Evolutionary conservation across 148 eudicot species (phyloP), one percentile per base, ranked within the genome.

Genomic region (Dianthus caryophyllus): DNA sequence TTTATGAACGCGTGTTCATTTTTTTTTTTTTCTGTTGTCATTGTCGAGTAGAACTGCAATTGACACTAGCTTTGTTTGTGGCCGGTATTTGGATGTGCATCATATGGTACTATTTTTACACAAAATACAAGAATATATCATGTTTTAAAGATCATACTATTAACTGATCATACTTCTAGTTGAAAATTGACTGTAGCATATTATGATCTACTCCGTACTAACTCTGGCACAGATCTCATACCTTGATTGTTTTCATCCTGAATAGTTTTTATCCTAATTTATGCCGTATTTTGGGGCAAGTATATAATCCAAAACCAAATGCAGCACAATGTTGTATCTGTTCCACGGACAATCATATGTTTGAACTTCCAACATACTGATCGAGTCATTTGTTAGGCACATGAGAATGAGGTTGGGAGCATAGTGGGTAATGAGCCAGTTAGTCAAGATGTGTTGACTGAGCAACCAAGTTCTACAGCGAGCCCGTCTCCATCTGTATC

Each of bases 401-500:
- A 80, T 80, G 95, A 83, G 61, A 77, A 75, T 50, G 73, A 71
- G 41, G 41, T 58, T 26, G 71, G 73, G 64, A 12, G 71, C 52
- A 66, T 60, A 11, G 43, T 77, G 54, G 71, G 72, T 70, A 81
- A 73, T 39, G 80, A 66, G 73, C 18, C 51, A n/a, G 85, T 79
- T 61, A 63, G 64, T 70, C 82, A 81, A 76, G 80, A 62, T 27
- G 71, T 60, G 26, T 70, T 24, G 48, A 57, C 55, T 1, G 90
- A 86, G 67, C 73, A 76, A 73, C 49, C 75, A 62, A 76, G 74
- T 62, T 79, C 84, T 66, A 57, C 69, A 67, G 76, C 53, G 20
- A 77, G 79, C 67, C 66, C 77, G 20, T 69, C 82, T 57, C 76
- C 81, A 44, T 70, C 90, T 67, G 84, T 78, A 73, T 73, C 80